These are phyloP conservation scores for Stagonosporopsis vannaccii DNA, from an alignment of 2,329 filamentous ascomycete genomes.

Conservation along the genomic window DNA sequence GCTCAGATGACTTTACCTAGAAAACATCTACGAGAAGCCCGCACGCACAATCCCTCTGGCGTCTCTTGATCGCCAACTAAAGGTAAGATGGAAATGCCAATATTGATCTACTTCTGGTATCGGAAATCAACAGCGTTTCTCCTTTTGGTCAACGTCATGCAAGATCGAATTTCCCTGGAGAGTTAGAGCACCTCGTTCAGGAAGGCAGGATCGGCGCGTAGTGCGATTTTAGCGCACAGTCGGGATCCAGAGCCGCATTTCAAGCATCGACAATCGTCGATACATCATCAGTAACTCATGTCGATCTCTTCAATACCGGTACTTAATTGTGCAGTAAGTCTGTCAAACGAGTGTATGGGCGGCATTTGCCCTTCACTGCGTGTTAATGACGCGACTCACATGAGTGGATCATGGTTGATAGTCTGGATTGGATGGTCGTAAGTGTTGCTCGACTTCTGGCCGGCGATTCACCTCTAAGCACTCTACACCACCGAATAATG, in stretches of 20 bases:
- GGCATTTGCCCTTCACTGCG: background rate
- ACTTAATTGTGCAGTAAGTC: too few relatives aligned
- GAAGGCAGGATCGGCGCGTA: constrained; percentile 8
- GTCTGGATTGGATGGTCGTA: too few relatives aligned
- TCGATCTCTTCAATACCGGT: background rate
- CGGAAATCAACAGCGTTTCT: background rate
- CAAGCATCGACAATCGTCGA: background rate
- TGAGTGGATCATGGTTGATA: background rate
- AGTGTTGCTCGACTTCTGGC: too few relatives aligned
- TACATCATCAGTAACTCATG: background rate
- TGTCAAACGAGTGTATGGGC: too few relatives aligned
- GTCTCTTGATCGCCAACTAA: too few relatives aligned
- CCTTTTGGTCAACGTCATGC: constrained; percentile 7
- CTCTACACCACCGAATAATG: too few relatives aligned
- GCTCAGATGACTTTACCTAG: too few relatives aligned
- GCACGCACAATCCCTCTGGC: too few relatives aligned
- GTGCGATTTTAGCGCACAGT: background rate
- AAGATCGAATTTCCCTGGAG: background rate
- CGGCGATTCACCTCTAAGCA: too few relatives aligned
- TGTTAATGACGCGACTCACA: background rate
- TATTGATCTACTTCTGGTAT: constrained; percentile 1
- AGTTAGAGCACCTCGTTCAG: background rate
- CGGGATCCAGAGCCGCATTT: background rate
- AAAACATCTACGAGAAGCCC: too few relatives aligned
- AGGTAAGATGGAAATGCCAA: constrained; percentile 1